Percentiles rank a stretch among this genome's conserved stretches.
These are phyloP conservation scores for Nemophila menziesii DNA, from an alignment of 257 asterid genomes.

Conservation along the genomic window DNA sequence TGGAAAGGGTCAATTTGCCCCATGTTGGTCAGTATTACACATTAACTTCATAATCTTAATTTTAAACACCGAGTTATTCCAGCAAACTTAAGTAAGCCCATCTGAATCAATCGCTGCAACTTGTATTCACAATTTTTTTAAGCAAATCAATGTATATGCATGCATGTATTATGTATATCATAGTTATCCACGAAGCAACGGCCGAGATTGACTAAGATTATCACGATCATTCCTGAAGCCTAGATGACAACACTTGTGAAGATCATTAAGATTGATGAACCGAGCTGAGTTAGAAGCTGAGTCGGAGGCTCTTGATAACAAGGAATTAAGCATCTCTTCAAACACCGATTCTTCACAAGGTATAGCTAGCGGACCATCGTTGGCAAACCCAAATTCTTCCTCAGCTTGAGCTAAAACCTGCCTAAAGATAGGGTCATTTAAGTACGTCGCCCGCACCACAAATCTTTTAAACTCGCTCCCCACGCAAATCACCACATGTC, in stretches of 20 bases:
- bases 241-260: constrained; percentile 37
- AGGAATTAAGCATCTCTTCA: constrained; percentile 32
- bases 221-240: constrained; percentile 23
- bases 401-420: constrained; percentile 51
- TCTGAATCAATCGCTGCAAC: neutral
- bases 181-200: constrained; percentile 38
- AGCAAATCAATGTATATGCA: neutral
- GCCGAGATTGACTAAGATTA: constrained; percentile 35
- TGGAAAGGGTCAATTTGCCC: too few species aligned
- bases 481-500: constrained; percentile 68
- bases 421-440: constrained; percentile 65
- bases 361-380: constrained; percentile 51
- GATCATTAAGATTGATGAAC: constrained; percentile 19
- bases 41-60: too few species aligned
- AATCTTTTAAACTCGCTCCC: constrained; percentile 42
- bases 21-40: too few species aligned
- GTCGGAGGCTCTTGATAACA: constrained; percentile 13
- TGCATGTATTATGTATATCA: too few species aligned
- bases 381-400: constrained; percentile 65
- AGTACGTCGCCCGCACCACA: constrained; percentile 54
- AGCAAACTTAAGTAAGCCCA: neutral
- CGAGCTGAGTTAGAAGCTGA: constrained; percentile 3
- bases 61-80: neutral
- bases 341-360: constrained; percentile 72
- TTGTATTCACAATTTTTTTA: neutral